phyloP scores from a whole-genome alignment of 179 eudicot species.

The Patellifolia procumbens region DNA sequence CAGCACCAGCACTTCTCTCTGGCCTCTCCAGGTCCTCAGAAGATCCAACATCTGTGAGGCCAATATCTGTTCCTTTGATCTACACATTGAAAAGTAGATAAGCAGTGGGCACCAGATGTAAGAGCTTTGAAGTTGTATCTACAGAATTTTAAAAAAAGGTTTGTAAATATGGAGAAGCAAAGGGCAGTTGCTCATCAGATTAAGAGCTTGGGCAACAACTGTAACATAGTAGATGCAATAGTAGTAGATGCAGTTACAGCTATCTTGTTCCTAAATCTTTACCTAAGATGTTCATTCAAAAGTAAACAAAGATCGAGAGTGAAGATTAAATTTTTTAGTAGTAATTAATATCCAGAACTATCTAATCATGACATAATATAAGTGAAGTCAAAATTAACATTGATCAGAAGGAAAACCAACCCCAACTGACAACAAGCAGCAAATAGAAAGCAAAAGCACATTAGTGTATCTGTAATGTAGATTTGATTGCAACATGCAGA shows the following conservation, averaged over 20 bases:
- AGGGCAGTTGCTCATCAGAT: not conserved
- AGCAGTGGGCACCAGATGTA: slow-evolving; percentile 13
- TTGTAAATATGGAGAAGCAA: not conserved
- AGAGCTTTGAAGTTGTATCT: not conserved
- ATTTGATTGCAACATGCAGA: not conserved
- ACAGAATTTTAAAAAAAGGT: not conserved
- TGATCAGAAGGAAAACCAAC: not conserved
- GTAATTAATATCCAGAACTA: not conserved
- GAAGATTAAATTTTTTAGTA: not conserved
- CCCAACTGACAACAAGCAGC: not conserved
- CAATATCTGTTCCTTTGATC: slow-evolving; percentile 51
- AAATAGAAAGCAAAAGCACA: not conserved
- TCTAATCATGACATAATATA: not conserved
- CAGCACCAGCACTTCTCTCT: slow-evolving; percentile 40
- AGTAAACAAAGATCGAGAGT: not conserved
- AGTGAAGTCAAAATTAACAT: not conserved
- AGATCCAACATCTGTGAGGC: slow-evolving; percentile 37
- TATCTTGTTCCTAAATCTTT: not conserved
- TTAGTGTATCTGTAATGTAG: not conserved
- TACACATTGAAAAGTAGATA: slow-evolving; percentile 32
- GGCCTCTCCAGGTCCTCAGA: slow-evolving; percentile 46
- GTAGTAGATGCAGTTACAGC: not conserved
- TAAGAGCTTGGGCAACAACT: not conserved
- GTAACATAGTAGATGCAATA: not conserved
- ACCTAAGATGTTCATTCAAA: not conserved